A percentile compares a stretch with the other conserved stretches of the same genome.
phyloP scores from a whole-genome alignment of 139 green algal genomes.

The Asterochloris sp. region DNA sequence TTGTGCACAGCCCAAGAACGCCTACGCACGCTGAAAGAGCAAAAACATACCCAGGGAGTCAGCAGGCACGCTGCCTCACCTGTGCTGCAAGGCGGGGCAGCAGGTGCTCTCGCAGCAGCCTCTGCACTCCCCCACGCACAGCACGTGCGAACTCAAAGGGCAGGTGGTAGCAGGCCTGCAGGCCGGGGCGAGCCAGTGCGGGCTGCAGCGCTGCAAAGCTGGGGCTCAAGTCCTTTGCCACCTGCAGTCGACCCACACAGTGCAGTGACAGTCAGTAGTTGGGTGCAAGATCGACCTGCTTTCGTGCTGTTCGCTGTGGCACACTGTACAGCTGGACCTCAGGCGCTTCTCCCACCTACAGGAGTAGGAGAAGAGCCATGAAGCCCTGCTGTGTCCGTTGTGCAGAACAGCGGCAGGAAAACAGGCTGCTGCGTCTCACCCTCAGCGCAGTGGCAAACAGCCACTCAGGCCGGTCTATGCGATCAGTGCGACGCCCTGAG shows the following conservation, averaged over 20 bases:
- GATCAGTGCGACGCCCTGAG: slow-evolving; percentile 26
- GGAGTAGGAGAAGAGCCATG: no score
- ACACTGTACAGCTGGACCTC: no score
- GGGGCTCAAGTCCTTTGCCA: slow-evolving; percentile 10
- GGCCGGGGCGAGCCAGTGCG: slow-evolving; percentile 19
- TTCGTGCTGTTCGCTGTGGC: no score
- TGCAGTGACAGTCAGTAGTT: no score
- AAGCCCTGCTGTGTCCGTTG: no score
- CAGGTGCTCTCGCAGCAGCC: slow-evolving; percentile 35
- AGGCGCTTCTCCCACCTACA: no score
- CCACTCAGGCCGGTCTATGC: slow-evolving; percentile 43
- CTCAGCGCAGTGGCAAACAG: slow-evolving; percentile 37
- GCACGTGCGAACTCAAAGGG: slow-evolving; percentile 42
- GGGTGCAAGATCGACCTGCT: no score
- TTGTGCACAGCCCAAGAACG: no score
- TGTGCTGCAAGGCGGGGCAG: slow-evolving; percentile 31
- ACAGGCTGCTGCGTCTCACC: background rate
- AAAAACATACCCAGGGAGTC: background rate
- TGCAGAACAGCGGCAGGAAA: no score
- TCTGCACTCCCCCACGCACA: slow-evolving; percentile 25
- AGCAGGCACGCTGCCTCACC: background rate
- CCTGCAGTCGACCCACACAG: no score
- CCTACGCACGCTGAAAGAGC: background rate
- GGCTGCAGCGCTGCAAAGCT: slow-evolving; percentile 32
- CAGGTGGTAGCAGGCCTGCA: slow-evolving; percentile 23